Base-by-base conservation (phyloP, 306 rosid species). In the Pachyrhizus erosus region DNA sequence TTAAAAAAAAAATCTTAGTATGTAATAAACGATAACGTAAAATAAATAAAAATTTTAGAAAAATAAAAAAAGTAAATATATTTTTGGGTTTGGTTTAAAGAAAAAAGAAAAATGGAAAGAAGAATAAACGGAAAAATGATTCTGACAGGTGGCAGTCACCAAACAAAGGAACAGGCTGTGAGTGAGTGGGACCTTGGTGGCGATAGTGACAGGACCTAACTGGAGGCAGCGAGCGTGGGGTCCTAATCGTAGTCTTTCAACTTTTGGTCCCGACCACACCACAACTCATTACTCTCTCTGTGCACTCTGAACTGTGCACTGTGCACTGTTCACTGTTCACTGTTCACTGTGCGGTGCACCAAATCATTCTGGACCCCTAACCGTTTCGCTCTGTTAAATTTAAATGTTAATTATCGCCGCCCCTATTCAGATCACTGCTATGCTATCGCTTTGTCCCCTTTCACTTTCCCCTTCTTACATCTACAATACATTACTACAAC, bases 241-340 rank as follows among this genome's bases (percentile, higher is more conserved):
- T 37, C 42, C 1, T 37, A 37, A 24, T 39, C 27, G 21, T 83
- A 46, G 12, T 55, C 61, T 84, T 84, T 77, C 64, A 74, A 86
- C 45, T 90, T 84, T 82, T 29, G 90, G 89, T 88, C 90, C 89
- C 87, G 83, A 88, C 87, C 80, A 1, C 27, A 80, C 26, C 78
- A 54, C 27, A 55, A 21, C 66, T 58, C 29, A 5, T 58, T 23
- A 57, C 64, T 8, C 69, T 62, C 5, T 27, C 3, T 62, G 12
- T 27, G 81, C n/a, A n/a, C n/a, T n/a, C n/a, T n/a, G n/a, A n/a
- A n/a, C n/a, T n/a, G n/a, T n/a, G n/a, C n/a, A n/a, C n/a, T n/a
- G n/a, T n/a, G n/a, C n/a, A n/a, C n/a, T n/a, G n/a, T n/a, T n/a
- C n/a, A n/a, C n/a, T n/a, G n/a, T n/a, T n/a, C n/a, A n/a, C n/a